Evolutionary conservation across 2,329 filamentous ascomycete species (phyloP).

Genomic region (Ascochyta viciae-villosae): DNA sequence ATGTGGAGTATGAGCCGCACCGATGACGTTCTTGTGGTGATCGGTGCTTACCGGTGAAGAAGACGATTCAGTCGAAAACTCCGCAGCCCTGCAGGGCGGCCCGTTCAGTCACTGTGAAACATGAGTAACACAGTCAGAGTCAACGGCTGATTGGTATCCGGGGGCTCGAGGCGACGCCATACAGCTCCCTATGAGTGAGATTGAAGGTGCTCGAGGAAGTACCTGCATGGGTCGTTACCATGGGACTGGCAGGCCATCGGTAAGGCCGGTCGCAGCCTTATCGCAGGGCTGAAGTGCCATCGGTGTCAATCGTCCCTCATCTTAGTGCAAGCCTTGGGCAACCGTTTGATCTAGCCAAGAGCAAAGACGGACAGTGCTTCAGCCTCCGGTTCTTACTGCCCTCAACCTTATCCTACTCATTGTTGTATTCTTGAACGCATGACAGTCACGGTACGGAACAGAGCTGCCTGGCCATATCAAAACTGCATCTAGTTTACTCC

Average conservation of each 20-base stretch:
- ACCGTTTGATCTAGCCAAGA: conserved; percentile 7
- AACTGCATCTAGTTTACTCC: not conserved
- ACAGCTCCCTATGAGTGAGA: conserved; percentile 22
- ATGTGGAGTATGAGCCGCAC: conserved; percentile 22
- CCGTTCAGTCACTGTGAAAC: conserved; percentile 13
- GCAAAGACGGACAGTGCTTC: conserved; percentile 1
- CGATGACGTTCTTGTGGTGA: conserved; percentile 32
- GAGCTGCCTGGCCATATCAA: not conserved
- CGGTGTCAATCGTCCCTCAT: not conserved
- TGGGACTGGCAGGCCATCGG: conserved; percentile 28
- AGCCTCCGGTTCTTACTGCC: not conserved
- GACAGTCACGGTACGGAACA: not conserved
- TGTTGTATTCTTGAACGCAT: not conserved
- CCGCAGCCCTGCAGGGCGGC: conserved; percentile 27
- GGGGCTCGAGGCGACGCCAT: conserved; percentile 21
- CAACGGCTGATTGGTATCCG: conserved; percentile 16
- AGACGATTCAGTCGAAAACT: conserved; percentile 19
- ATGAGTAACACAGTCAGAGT: conserved; percentile 8
- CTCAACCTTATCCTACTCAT: not conserved
- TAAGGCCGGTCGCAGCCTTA: conserved; percentile 19
- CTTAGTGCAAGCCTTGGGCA: conserved; percentile 9
- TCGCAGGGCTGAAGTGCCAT: conserved; percentile 14
- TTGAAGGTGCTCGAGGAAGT: conserved; percentile 22
- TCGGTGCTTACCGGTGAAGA: conserved; percentile 27
- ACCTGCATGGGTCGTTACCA: conserved; percentile 39